Percentiles rank a stretch among this genome's conserved stretches.
phyloP scores from a whole-genome alignment of 2,329 filamentous ascomycete species.

The Aspergillus texensis region DNA sequence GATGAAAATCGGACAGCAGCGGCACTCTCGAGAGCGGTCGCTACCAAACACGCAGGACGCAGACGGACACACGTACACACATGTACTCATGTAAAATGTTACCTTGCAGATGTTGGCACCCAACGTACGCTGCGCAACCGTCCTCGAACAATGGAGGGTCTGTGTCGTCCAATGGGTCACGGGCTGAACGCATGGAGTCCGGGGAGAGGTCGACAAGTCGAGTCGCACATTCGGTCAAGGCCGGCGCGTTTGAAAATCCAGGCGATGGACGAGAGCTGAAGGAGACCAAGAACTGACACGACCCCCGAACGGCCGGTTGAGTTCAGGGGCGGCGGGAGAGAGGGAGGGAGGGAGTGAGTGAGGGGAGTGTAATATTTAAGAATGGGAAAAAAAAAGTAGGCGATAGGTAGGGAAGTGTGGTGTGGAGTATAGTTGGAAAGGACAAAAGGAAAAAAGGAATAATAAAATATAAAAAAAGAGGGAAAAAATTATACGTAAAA shows the following conservation, averaged over 20 bases:
- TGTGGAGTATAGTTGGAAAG: background rate
- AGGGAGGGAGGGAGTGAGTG: slow-evolving; percentile 7
- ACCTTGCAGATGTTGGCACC: slow-evolving; percentile 28
- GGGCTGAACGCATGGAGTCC: slow-evolving; percentile 45
- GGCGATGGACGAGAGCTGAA: slow-evolving; percentile 20
- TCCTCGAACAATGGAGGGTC: slow-evolving; percentile 37
- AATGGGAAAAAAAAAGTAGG: background rate
- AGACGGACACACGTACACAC: slow-evolving; percentile 27
- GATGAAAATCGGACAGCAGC: slow-evolving; percentile 24
- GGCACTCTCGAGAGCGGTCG: slow-evolving; percentile 25
- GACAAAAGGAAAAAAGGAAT: background rate
- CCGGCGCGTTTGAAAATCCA: slow-evolving; percentile 19
- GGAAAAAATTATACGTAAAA: slow-evolving; percentile 2
- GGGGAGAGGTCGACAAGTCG: slow-evolving; percentile 27
- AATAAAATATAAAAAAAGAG: background rate
- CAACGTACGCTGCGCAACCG: slow-evolving; percentile 31
- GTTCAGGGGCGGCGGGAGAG: slow-evolving; percentile 17
- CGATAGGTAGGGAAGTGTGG: background rate
- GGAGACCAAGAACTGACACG: slow-evolving; percentile 25
- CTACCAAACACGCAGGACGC: slow-evolving; percentile 29
- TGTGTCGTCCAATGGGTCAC: slow-evolving; percentile 34
- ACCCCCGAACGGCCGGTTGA: slow-evolving; percentile 16
- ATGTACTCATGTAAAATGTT: slow-evolving; percentile 23
- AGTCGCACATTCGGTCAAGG: slow-evolving; percentile 42
- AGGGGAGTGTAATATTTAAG: background rate